Conservation (phyloP, 31 red algal genomes). For the Endocladia muricata region DNA sequence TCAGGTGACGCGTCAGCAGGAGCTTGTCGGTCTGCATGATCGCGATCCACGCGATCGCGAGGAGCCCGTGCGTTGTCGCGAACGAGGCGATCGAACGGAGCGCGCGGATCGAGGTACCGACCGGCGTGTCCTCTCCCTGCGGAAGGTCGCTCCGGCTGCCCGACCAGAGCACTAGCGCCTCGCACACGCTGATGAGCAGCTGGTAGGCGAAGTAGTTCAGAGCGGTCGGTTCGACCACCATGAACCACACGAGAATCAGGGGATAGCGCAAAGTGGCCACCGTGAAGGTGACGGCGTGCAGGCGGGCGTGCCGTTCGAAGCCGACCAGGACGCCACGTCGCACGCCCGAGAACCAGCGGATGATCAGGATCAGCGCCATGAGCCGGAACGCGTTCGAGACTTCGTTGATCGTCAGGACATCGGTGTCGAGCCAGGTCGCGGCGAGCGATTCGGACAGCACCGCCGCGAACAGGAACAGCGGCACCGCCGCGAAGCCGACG, state of each 20-base stretch:
- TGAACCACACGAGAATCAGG: no score
- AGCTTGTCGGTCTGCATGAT: background rate
- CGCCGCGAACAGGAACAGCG: background rate
- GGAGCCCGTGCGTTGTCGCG: background rate
- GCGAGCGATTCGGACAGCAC: background rate
- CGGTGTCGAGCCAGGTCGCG: background rate
- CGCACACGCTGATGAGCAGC: no score
- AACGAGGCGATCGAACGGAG: background rate
- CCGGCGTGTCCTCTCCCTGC: no score
- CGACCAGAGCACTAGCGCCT: no score
- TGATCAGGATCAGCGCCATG: background rate
- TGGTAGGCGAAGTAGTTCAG: no score
- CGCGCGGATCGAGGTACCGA: no score
- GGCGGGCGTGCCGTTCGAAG: background rate
- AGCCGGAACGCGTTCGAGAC: background rate
- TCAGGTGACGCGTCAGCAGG: background rate
- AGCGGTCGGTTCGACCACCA: no score
- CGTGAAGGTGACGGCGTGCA: background rate
- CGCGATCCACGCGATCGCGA: background rate
- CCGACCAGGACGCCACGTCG: background rate
- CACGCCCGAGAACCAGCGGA: background rate
- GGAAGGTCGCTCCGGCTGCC: no score
- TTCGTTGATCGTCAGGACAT: background rate
- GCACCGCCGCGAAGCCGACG: background rate
- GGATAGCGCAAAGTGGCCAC: no score